Evolutionary conservation across 2,329 filamentous ascomycete genomes (phyloP).

Genomic region (Biscogniauxia sp.): DNA sequence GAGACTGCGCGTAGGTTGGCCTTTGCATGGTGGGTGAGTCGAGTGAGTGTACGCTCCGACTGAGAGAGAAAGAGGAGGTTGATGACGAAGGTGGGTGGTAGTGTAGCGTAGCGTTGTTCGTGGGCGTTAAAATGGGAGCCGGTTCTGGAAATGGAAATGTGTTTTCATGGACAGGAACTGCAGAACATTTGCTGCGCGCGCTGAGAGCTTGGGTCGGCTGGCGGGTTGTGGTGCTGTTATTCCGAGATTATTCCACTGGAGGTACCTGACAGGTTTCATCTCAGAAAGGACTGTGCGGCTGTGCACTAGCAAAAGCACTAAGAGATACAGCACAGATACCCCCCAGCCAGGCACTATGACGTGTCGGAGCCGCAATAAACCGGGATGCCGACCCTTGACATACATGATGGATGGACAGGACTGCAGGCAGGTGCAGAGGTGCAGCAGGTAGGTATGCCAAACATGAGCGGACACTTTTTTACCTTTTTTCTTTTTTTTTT

Average conservation of each 20-base stretch:
- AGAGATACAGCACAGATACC: background rate
- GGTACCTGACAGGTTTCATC: background rate
- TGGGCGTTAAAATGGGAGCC: background rate
- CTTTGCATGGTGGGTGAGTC: constrained; percentile 77
- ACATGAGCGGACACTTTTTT: background rate
- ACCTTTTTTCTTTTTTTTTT: background rate
- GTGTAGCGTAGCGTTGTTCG: background rate
- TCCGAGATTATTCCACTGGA: constrained; percentile 13
- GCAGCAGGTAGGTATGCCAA: background rate
- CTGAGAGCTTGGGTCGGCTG: constrained; percentile 3
- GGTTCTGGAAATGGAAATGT: constrained; percentile 15
- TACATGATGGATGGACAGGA: no score
- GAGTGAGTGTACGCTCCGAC: background rate
- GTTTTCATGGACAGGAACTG: constrained; percentile 13
- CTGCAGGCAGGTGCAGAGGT: no score
- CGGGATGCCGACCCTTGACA: constrained; percentile 7
- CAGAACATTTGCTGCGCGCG: background rate
- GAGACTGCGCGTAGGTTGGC: constrained; percentile 79
- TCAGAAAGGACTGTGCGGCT: background rate
- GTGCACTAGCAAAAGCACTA: constrained; percentile 1
- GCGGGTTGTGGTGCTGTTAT: background rate
- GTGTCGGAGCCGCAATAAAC: constrained; percentile 19
- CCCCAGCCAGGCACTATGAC: constrained; percentile 8
- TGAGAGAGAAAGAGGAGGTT: background rate
- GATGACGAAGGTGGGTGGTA: background rate